A percentile compares a stretch with the other conserved stretches of the same genome.
Evolutionary conservation across 129 eudicot genomes (phyloP).

Genomic region (Artemisia tridentata): DNA sequence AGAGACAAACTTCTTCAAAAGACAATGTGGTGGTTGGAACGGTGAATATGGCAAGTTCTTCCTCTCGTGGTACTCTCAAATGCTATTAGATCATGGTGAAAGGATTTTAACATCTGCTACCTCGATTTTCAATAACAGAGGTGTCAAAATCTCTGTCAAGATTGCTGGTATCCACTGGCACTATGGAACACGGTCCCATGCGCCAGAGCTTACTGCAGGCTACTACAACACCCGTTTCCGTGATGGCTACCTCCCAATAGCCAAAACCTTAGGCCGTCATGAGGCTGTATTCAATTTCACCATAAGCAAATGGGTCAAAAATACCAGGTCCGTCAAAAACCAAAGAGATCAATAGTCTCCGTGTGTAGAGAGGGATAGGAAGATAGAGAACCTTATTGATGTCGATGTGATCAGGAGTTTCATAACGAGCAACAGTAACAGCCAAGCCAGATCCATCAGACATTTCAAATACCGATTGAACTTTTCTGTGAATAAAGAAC

Average conservation of each 20-base stretch:
- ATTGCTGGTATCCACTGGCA: slow-evolving; percentile 87
- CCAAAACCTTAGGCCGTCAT: slow-evolving; percentile 59
- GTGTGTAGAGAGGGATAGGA: no score
- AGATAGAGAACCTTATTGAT: no score
- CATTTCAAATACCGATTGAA: no score
- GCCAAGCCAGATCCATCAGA: no score
- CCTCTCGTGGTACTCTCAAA: slow-evolving; percentile 87
- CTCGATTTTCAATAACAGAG: no score
- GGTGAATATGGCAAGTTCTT: slow-evolving; percentile 76
- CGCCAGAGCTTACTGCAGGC: slow-evolving; percentile 82
- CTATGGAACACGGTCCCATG: slow-evolving; percentile 71
- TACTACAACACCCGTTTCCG: slow-evolving; percentile 71
- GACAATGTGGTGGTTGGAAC: slow-evolving; percentile 77
- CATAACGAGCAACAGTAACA: no score
- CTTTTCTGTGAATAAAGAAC: no score
- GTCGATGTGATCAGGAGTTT: no score
- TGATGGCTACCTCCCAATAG: slow-evolving; percentile 72
- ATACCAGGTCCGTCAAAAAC: no score
- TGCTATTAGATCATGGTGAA: slow-evolving; percentile 53
- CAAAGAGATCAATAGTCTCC: no score
- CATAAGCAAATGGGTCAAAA: no score
- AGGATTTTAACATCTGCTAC: slow-evolving; percentile 23
- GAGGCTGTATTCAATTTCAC: slow-evolving; percentile 73
- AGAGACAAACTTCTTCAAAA: slow-evolving; percentile 78
- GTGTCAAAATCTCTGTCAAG: slow-evolving; percentile 64